phyloP scores from a whole-genome alignment of 164 flowering plant species.

The Paratinospora sagittata region DNA sequence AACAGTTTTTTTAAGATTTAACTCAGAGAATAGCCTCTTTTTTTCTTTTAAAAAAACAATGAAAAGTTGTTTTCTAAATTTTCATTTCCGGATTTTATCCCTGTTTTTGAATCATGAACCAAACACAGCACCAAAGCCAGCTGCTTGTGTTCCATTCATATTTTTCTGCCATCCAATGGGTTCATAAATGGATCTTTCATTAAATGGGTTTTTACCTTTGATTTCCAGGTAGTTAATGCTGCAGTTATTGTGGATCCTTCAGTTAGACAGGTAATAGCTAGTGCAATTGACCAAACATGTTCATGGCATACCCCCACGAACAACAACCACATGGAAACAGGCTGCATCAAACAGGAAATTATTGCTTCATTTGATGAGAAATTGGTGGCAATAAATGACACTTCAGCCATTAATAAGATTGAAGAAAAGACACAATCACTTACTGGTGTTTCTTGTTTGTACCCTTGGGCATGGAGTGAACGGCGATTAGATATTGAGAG shows the following conservation, averaged over 20 bases:
- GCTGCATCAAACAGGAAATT: constrained; percentile 11
- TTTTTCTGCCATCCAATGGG: background rate
- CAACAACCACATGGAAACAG: constrained; percentile 13
- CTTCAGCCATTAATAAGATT: constrained; percentile 8
- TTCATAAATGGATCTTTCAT: background rate
- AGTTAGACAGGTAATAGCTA: constrained; percentile 48
- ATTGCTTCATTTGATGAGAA: constrained; percentile 16
- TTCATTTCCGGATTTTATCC: too few species aligned
- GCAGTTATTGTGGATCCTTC: constrained; percentile 89
- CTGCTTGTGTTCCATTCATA: background rate
- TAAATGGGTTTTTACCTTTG: background rate
- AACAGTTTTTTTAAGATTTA: too few species aligned
- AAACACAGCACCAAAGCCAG: background rate
- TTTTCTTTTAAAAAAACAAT: too few species aligned
- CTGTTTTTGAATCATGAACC: too few species aligned
- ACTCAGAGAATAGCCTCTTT: too few species aligned
- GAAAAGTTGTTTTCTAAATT: too few species aligned
- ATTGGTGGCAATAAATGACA: constrained; percentile 16
- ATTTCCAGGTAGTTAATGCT: constrained; percentile 63
- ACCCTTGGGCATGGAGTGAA: constrained; percentile 69
- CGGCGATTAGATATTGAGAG: constrained; percentile 13
- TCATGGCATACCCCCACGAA: constrained; percentile 16
- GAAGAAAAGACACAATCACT: constrained; percentile 7
- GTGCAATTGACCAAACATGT: constrained; percentile 54
- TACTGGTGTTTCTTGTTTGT: constrained; percentile 50